Conservation (phyloP, 805 yeast genomes). For the Cyberlindnera mycetangii region DNA sequence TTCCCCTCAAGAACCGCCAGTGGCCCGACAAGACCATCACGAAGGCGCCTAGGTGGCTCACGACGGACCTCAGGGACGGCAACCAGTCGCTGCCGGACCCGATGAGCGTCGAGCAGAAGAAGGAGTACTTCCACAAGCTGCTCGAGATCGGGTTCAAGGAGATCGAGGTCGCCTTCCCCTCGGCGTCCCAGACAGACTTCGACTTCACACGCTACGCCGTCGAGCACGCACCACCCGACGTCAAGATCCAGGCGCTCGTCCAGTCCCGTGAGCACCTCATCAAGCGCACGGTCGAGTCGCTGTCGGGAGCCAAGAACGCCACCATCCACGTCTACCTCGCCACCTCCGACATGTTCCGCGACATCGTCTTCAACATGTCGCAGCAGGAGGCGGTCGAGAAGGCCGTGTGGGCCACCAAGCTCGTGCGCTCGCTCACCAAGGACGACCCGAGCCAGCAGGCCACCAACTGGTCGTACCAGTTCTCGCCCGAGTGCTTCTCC, state of each 20-base stretch:
- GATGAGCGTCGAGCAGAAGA: conserved; percentile 71
- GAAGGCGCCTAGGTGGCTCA: conserved; percentile 77
- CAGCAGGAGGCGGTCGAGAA: conserved; percentile 62
- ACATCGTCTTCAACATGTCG: conserved; percentile 71
- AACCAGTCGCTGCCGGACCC: conserved; percentile 83
- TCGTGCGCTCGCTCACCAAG: conserved; percentile 67
- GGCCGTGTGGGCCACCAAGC: conserved; percentile 68
- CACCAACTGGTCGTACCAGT: conserved; percentile 70
- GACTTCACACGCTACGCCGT: conserved; percentile 80
- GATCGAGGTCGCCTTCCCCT: conserved; percentile 78
- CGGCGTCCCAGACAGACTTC: conserved; percentile 80
- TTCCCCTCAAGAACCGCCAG: conserved; percentile 56
- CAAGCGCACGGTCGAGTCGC: conserved; percentile 69
- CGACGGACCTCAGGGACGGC: conserved; percentile 79
- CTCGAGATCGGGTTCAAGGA: conserved; percentile 75
- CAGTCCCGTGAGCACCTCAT: conserved; percentile 76
- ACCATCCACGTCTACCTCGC: conserved; percentile 73
- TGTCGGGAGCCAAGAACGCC: conserved; percentile 71
- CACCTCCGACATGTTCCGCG: conserved; percentile 71
- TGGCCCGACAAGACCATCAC: conserved; percentile 70
- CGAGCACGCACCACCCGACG: conserved; percentile 75
- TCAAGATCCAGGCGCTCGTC: conserved; percentile 66
- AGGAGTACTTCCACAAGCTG: conserved; percentile 69
- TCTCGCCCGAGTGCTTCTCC: conserved; percentile 75
- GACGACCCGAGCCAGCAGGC: conserved; percentile 65